phyloP scores from a whole-genome alignment of 2,329 filamentous ascomycete species.

The Bipolaris zeicola region DNA sequence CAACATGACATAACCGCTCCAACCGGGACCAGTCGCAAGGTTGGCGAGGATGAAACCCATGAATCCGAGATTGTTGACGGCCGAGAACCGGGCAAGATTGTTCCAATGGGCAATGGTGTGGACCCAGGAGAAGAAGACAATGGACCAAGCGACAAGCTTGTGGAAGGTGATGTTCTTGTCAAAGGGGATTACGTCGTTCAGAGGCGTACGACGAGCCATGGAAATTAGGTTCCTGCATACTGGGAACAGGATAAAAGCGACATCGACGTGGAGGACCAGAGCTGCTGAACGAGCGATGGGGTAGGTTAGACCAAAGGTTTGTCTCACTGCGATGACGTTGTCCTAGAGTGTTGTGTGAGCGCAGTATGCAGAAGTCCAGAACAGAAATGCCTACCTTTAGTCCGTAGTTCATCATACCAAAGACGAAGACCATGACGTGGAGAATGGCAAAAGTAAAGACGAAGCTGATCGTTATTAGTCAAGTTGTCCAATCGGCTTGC shows the following conservation, averaged over 20 bases:
- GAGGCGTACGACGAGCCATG: conserved; percentile 75
- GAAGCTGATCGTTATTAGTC: conserved; percentile 61
- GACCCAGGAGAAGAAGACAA: conserved; percentile 86
- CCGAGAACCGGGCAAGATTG: conserved; percentile 79
- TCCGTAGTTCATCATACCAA: conserved; percentile 79
- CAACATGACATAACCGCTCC: conserved; percentile 87
- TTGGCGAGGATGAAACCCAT: conserved; percentile 79
- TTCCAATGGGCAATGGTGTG: conserved; percentile 88
- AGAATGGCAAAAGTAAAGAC: conserved; percentile 75
- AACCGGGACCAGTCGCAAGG: conserved; percentile 78
- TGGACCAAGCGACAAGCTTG: conserved; percentile 83
- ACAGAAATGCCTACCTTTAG: conserved; percentile 60
- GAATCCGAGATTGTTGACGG: conserved; percentile 76
- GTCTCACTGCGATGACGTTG: conserved; percentile 68
- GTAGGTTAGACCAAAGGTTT: conserved; percentile 76
- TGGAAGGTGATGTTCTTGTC: conserved; percentile 91
- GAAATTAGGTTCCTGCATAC: conserved; percentile 86
- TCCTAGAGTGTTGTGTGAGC: conserved; percentile 49
- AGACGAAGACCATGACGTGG: conserved; percentile 77
- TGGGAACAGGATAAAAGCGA: conserved; percentile 78
- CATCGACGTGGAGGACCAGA: conserved; percentile 79
- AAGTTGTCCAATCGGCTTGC: not conserved
- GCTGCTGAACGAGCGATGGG: conserved; percentile 77
- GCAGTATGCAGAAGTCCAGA: not conserved
- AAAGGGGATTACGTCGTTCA: conserved; percentile 86